phyloP scores from a whole-genome alignment of 805 yeast genomes.

The Myxozyma sirexii region DNA sequence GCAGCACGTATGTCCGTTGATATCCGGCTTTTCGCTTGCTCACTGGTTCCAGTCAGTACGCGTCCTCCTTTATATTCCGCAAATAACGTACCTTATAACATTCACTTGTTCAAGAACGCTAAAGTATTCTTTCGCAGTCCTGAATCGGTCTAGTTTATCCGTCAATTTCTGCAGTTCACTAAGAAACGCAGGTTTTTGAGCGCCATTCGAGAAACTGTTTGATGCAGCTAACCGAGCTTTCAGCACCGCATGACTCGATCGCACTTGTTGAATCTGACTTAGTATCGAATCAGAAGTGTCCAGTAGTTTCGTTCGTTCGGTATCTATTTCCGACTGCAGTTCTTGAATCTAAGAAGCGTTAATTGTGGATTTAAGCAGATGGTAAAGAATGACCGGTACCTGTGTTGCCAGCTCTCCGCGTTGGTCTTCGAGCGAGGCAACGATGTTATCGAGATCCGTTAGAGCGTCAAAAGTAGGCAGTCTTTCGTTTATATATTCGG shows the following conservation, averaged over 20 bases:
- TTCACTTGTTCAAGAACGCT: constrained; percentile 4
- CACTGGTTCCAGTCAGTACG: not conserved
- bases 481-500: constrained; percentile 23
- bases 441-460: constrained; percentile 21
- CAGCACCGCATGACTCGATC: constrained; percentile 2
- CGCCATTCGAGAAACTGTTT: not conserved
- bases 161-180: constrained; percentile 8
- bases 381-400: not conserved
- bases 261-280: not conserved
- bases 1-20: constrained; percentile 7
- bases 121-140: constrained; percentile 21
- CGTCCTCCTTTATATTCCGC: not conserved
- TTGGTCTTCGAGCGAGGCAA: constrained; percentile 24
- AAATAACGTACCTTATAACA: constrained; percentile 12
- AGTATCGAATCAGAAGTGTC: constrained; percentile 8
- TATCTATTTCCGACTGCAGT: constrained; percentile 2
- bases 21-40: constrained; percentile 9
- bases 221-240: constrained; percentile 12
- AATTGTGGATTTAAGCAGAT: too few relatives aligned
- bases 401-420: constrained; percentile 9
- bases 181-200: constrained; percentile 14
- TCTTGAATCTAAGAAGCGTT: constrained; percentile 16
- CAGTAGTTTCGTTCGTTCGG: constrained; percentile 13
- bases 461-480: constrained; percentile 19
- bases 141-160: constrained; percentile 13